Evolutionary conservation across 306 rosid genomes (phyloP).

Genomic region (Delonix regia): DNA sequence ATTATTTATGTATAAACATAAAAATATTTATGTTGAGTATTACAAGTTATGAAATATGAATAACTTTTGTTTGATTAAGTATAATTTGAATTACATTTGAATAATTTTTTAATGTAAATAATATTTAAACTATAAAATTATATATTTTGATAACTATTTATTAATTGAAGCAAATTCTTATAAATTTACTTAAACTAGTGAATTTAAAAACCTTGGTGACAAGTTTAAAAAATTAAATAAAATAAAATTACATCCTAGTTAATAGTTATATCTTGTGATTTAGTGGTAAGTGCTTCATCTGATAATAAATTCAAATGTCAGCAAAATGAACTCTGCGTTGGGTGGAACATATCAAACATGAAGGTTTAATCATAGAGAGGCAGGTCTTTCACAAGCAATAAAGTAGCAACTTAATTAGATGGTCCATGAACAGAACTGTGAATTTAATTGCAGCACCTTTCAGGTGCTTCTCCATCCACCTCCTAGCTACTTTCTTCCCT

Average conservation of each 20-base stretch:
- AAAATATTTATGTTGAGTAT: no score
- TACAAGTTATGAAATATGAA: no score
- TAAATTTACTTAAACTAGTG: no score
- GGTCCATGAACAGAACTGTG: slow-evolving; percentile 36
- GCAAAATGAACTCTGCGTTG: neutral
- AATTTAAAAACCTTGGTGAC: neutral
- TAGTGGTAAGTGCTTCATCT: neutral
- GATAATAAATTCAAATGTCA: neutral
- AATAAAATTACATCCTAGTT: neutral
- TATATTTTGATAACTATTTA: no score
- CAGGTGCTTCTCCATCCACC: slow-evolving; percentile 35
- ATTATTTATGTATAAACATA: no score
- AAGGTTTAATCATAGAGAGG: neutral
- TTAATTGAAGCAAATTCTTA: no score
- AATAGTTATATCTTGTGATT: neutral
- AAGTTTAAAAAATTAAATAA: neutral
- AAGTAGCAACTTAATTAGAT: neutral
- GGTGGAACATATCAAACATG: neutral
- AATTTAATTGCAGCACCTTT: slow-evolving; percentile 43
- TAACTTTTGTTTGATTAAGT: no score
- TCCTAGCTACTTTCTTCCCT: slow-evolving; percentile 26
- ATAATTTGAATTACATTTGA: no score
- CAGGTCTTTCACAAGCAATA: slow-evolving; percentile 11
- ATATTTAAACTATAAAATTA: no score
- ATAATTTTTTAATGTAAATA: no score